These are phyloP conservation scores for Phyllosticta ampelicida DNA, from an alignment of 2,329 filamentous ascomycete species.

Conservation along the genomic window DNA sequence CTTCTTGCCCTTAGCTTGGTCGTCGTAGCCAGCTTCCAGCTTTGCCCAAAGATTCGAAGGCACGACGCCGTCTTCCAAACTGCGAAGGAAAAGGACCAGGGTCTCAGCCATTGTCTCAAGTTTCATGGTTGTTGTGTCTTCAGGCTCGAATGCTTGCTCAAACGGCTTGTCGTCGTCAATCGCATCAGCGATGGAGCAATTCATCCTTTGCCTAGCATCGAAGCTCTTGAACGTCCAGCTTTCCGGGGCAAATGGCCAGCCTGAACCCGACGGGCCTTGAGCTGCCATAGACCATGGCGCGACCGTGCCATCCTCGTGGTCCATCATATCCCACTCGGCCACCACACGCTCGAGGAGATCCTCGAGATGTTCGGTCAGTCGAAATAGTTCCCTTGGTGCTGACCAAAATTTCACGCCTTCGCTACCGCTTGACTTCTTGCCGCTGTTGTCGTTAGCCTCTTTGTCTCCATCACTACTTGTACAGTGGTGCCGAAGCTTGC, in stretches of 20 bases:
- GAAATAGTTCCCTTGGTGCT: conserved; percentile 80
- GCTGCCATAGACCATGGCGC: conserved; percentile 38
- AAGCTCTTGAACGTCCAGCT: conserved; percentile 35
- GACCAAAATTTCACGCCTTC: conserved; percentile 47
- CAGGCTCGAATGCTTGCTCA: conserved; percentile 44
- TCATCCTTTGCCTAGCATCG: conserved; percentile 32
- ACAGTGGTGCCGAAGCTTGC: conserved; percentile 54
- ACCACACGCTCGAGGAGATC: conserved; percentile 47
- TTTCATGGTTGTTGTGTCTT: conserved; percentile 54
- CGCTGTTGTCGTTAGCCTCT: neutral
- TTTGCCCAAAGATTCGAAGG: conserved; percentile 58
- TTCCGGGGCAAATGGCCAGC: conserved; percentile 50
- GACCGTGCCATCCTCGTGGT: conserved; percentile 21
- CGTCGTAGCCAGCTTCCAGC: conserved; percentile 47
- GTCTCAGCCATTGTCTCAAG: conserved; percentile 64
- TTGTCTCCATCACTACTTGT: conserved; percentile 14
- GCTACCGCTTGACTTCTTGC: neutral
- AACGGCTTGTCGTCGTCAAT: conserved; percentile 62
- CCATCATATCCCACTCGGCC: conserved; percentile 53
- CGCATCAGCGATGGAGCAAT: conserved; percentile 46
- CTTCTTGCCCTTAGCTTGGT: conserved; percentile 29
- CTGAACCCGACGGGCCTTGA: conserved; percentile 14
- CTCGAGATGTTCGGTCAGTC: conserved; percentile 71
- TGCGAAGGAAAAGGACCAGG: conserved; percentile 62
- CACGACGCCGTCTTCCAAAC: conserved; percentile 70